Base-by-base conservation (phyloP, 768 basidiomycete species). In the Mycena kentingensis region DNA sequence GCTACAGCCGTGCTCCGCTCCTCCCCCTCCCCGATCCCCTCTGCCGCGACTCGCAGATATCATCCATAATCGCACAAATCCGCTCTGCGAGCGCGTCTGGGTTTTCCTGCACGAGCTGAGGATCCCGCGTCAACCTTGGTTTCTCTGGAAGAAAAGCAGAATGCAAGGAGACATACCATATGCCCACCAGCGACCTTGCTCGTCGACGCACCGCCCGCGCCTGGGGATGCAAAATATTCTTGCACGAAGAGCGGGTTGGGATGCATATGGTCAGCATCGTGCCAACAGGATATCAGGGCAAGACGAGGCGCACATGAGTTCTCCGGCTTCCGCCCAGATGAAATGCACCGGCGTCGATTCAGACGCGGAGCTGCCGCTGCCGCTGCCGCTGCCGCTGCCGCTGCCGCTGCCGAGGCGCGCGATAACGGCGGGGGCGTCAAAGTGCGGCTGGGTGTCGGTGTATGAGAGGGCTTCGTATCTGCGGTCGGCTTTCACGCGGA, bases 91-190 rank as follows among this genome's bases (percentile, higher is more conserved):
- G 46, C 4, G 28, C 59, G 43, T 66, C 63, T 12, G 68, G 68
- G 27, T 65, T 53, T 42, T 70, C 67, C 49, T 70, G 68, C 3
- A 68, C 64, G 39, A 70, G 50, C 68, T 70, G n/a, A n/a, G n/a
- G n/a, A n/a, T n/a, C n/a, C n/a, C n/a, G n/a, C n/a, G n/a, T 32
- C 42, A 36, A 31, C 28, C n/a, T n/a, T n/a, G n/a, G 21, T 6
- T 16, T 24, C 26, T 2, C 15, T 12, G 41, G 3, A 28, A 16
- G 19, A 4, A 25, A 27, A 6, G 28, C 12, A 24, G n/a, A n/a
- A 11, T 6, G 54, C n/a, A n/a, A n/a, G n/a, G n/a, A n/a, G n/a
- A n/a, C 67, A 43, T 25, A 69, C 70, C 57, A 67, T 39, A 56
- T 72, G 70, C 8, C 70, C 70, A 13, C 57, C 59, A 5, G 54